phyloP scores from a whole-genome alignment of 257 asterid genomes.

The Anisodus tanguticus region DNA sequence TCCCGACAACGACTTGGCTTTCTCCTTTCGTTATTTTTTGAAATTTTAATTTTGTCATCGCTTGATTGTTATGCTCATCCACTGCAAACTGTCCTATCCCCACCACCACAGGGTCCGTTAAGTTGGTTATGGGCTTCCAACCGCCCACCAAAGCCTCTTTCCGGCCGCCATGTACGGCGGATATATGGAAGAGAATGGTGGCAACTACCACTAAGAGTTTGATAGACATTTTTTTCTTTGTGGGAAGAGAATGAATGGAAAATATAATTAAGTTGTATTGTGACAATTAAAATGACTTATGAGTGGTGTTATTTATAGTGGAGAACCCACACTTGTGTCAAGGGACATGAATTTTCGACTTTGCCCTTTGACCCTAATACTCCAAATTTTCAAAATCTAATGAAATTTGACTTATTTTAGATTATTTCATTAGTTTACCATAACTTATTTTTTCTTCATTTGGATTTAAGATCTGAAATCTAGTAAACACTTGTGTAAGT shows the following conservation, averaged over 20 bases:
- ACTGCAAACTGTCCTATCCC: constrained; percentile 44
- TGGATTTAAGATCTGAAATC: neutral
- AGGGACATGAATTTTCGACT: neutral
- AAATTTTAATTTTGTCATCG: constrained; percentile 24
- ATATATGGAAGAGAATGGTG: constrained; percentile 19
- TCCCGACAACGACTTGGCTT: constrained; percentile 37
- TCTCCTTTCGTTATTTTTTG: constrained; percentile 35
- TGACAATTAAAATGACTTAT: neutral
- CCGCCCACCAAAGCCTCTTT: neutral
- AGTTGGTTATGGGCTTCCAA: constrained; percentile 38
- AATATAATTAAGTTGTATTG: neutral
- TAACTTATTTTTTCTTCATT: neutral
- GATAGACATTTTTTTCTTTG: constrained; percentile 33
- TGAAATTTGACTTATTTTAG: neutral
- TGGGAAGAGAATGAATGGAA: neutral
- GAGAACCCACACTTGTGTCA: neutral
- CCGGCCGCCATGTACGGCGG: constrained; percentile 2
- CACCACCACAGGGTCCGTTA: constrained; percentile 37
- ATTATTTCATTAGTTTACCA: neutral
- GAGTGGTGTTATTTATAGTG: neutral
- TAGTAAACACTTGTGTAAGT: neutral
- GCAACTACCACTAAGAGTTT: constrained; percentile 23
- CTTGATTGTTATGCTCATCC: constrained; percentile 41
- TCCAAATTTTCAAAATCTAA: neutral
- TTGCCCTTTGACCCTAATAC: neutral